Evolutionary conservation across 2,329 filamentous ascomycete genomes (phyloP), one percentile per base, ranked within the genome.

Genomic region (Ophiostoma sp.): DNA sequence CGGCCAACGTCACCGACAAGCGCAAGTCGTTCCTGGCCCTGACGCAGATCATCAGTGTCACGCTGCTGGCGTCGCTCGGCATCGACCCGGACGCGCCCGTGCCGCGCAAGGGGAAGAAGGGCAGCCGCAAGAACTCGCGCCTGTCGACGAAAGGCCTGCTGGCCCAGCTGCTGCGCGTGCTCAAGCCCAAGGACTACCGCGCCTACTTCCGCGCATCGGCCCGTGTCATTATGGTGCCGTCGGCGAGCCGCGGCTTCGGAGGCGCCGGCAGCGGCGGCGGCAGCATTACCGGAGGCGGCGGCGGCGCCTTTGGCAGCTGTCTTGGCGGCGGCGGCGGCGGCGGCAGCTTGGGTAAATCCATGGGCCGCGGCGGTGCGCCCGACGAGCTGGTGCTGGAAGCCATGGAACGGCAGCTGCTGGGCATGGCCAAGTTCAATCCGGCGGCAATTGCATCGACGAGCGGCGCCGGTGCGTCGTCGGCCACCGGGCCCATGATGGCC

Each of bases 141-240:
- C 68, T 74, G 54, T 72, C 73, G 17, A 71, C 72, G 0, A 67
- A 68, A 13, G 72, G 71, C 3, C 67, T 74, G 67, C 67, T 74
- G 41, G 48, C 65, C 1, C 69, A 72, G 65, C 69, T 74, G 64
- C 67, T 72, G 66, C 73, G 73, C 31, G 71, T 73, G 31, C 70
- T 74, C 33, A 69, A 72, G 68, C 73, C 73, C 54, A 72, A 71
- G 64, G 73, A 74, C 71, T 74, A 74, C 71, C 73, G 73, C 23
- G 70, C 73, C 7, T 73, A 72, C 69, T 74, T 74, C 65, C 73
- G 72, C 17, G 72, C 73, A 5, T 48, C 73, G 13, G 73, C 73
- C 1, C 73, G 73, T 31, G 72, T 74, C 1, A 60, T 74, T 10
- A 57, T 74, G 70, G 35, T 74, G 52, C 73, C 73, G 8, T 69